phyloP scores from a whole-genome alignment of 495 filamentous ascomycete genomes.

The Margaritispora aquatica region DNA sequence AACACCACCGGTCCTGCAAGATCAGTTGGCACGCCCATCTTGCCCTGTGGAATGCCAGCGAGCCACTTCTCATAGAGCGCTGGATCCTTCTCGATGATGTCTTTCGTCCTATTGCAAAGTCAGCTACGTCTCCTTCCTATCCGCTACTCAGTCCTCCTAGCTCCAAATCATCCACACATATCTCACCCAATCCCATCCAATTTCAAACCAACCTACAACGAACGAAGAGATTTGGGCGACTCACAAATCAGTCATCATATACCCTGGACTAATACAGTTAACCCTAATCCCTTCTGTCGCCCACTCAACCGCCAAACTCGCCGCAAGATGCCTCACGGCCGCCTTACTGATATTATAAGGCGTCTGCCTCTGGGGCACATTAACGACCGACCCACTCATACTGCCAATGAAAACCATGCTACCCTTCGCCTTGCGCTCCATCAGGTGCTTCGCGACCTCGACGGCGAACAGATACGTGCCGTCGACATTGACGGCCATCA shows the following conservation, averaged over 20 bases:
- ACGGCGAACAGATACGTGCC: neutral
- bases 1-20: constrained; percentile 91
- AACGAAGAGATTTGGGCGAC: constrained; percentile 20
- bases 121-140: too few relatives aligned
- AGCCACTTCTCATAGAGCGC: constrained; percentile 83
- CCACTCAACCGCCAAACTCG: constrained; percentile 86
- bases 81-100: constrained; percentile 83
- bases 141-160: neutral
- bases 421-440: neutral
- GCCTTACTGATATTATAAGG: constrained; percentile 92
- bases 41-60: constrained; percentile 80
- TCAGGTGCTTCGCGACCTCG: neutral
- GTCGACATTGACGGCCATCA: neutral
- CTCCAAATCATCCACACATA: too few relatives aligned
- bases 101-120: too few relatives aligned
- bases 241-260: constrained; percentile 89
- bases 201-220: too few relatives aligned
- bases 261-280: constrained; percentile 70
- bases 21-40: constrained; percentile 91
- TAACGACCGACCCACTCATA: neutral
- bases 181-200: too few relatives aligned
- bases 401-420: neutral
- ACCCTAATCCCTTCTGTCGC: constrained; percentile 68
- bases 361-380: constrained; percentile 45
- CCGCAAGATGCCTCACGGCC: constrained; percentile 79